Evolutionary conservation across 1,284 basidiomycete species (phyloP), one percentile per base, ranked within the genome.

Genomic region (Ceratobasidium sp.): DNA sequence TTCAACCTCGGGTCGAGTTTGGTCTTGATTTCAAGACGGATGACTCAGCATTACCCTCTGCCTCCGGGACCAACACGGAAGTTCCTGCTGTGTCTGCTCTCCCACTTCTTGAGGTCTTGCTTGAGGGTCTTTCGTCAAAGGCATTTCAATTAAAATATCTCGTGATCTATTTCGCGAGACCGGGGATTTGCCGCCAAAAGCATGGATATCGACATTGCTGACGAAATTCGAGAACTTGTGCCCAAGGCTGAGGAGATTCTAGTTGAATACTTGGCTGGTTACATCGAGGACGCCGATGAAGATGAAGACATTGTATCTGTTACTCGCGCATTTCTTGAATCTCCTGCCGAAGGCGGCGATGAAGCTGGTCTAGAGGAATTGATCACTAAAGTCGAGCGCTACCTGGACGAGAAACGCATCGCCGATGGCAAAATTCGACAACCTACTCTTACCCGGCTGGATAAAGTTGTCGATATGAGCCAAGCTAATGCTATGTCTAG

Each of bases 391-490:
- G 83, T 84, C 73, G 88, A 96, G 57, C 88, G 85, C 0, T 86
- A 88, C 75, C 83, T 90, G 76, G 86, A 91, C 54, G 86, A 88
- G 72, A 90, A 91, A 30, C 88, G 89, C 63, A 82, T 92, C 61
- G 84, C 84, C 43, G 84, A 89, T 74, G 44, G 83, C 85, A 62
- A 89, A 85, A 79, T 77, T 74, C 80, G 77, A 76, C 85, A 52
- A 86, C 85, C 28, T 86, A 88, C 74, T 86, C 87, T 78, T 77
- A 82, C 76, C 8, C 78, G 64, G 79, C 85, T 99, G 74, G 97
- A 98, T 81, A 95, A 94, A 81, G 93, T 96, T 52, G 90, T 99
- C 85, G 93, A 98, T 79, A 94, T 99, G 91, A 93, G 94, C 82
- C 91, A 91, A 80, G 84, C 89, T 11, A 87, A 86, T n/a, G 87